phyloP scores from a whole-genome alignment of 768 basidiomycete species.

The Tulasnella sp. region DNA sequence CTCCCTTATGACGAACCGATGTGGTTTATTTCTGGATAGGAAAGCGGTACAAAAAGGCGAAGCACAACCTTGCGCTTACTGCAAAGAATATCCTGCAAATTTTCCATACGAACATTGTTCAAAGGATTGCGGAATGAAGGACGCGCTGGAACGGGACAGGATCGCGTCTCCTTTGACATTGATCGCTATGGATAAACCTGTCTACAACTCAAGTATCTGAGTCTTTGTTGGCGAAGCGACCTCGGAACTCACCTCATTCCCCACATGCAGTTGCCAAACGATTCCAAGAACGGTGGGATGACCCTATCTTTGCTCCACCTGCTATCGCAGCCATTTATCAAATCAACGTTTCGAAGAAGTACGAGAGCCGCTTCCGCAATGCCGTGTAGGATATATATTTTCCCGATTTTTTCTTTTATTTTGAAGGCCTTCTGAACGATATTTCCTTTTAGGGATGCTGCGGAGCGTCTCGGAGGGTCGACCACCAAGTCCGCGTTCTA shows the following conservation, averaged over 20 bases:
- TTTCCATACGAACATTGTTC: slow-evolving; percentile 8
- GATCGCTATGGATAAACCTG: neutral
- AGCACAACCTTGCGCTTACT: neutral
- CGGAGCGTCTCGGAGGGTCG: slow-evolving; percentile 2
- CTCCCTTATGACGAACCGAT: neutral
- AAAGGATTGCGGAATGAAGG: slow-evolving; percentile 11
- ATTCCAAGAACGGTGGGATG: slow-evolving; percentile 8
- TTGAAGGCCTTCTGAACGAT: too few species aligned
- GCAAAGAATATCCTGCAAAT: neutral
- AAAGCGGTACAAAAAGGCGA: slow-evolving; percentile 24
- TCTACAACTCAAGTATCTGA: neutral
- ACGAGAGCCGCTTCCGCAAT: neutral
- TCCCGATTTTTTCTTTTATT: neutral
- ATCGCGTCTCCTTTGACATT: neutral
- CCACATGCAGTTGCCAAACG: neutral
- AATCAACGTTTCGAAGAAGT: slow-evolving; percentile 25
- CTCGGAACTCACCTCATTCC: neutral
- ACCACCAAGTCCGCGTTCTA: slow-evolving; percentile 24
- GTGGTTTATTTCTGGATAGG: neutral
- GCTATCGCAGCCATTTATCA: slow-evolving; percentile 1
- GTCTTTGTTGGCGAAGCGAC: neutral
- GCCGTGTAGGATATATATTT: slow-evolving; percentile 1
- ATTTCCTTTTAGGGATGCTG: neutral
- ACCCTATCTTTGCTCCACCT: neutral
- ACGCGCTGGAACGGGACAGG: neutral